Percentiles rank a stretch among this genome's conserved stretches.
Conservation (phyloP, 164 flowering plant genomes). For the Vitis labrusca region DNA sequence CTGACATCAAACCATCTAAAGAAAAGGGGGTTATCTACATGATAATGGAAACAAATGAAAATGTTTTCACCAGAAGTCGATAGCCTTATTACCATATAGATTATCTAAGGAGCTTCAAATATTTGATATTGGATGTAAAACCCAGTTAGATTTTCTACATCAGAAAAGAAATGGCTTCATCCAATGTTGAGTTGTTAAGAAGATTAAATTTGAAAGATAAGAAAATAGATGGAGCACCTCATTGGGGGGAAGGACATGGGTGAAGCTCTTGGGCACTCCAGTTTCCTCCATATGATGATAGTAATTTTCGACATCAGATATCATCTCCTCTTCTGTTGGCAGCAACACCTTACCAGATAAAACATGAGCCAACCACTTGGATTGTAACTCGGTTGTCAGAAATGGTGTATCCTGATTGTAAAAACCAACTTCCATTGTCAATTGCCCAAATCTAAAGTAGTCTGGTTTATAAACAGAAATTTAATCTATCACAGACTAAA, state of each 20-base stretch:
- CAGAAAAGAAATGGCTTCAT: background rate
- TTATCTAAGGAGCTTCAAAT: too few relatives aligned
- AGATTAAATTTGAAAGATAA: background rate
- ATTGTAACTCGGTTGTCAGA: slow-evolving; percentile 7
- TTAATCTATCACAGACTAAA: too few relatives aligned
- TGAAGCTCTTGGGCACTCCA: slow-evolving; percentile 7
- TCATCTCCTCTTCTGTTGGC: slow-evolving; percentile 12
- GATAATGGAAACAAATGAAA: background rate
- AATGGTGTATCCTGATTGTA: background rate
- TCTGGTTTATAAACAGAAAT: too few relatives aligned
- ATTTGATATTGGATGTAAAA: too few relatives aligned
- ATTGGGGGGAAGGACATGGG: slow-evolving; percentile 1
- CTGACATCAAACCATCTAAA: background rate
- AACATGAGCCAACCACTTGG: slow-evolving; percentile 18
- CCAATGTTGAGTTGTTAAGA: background rate
- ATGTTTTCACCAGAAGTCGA: background rate
- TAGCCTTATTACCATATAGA: background rate
- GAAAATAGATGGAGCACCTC: background rate
- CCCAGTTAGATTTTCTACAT: background rate
- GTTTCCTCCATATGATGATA: slow-evolving; percentile 11
- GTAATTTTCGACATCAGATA: background rate
- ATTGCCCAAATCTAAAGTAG: too few relatives aligned
- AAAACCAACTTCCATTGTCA: too few relatives aligned
- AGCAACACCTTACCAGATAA: slow-evolving; percentile 10
- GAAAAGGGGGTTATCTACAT: background rate